Percentiles rank a stretch among this genome's conserved stretches.
phyloP scores from a whole-genome alignment of 2,329 filamentous ascomycete genomes.

The Aspergillus hortae region DNA sequence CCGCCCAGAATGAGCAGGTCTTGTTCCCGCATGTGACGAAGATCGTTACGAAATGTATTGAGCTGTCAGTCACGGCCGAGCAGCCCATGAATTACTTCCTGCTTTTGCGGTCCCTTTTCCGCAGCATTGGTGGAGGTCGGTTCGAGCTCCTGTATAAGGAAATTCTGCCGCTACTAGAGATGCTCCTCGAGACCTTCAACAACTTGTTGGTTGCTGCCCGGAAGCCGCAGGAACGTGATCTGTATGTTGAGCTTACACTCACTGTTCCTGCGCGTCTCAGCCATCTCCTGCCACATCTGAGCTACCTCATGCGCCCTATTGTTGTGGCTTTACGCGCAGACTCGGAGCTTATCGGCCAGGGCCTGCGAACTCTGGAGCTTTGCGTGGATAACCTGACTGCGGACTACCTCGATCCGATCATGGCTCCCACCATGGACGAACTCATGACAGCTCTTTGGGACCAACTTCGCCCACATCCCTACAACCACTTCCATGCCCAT shows the following conservation, averaged over 20 bases:
- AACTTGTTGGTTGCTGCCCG: conserved; percentile 86
- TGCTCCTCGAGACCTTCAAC: conserved; percentile 95
- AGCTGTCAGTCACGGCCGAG: conserved; percentile 89
- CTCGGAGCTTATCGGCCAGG: conserved; percentile 90
- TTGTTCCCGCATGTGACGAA: conserved; percentile 93
- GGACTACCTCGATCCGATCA: conserved; percentile 96
- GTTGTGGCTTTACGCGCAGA: conserved; percentile 93
- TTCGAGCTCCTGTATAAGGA: conserved; percentile 99
- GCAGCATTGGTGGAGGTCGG: conserved; percentile 93
- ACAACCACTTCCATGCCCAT: conserved; percentile 96
- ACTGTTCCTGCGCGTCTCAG: conserved; percentile 93
- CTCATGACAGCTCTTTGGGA: conserved; percentile 97
- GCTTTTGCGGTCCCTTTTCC: conserved; percentile 83
- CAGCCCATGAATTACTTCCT: conserved; percentile 99
- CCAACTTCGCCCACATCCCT: conserved; percentile 87
- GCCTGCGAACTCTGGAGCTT: conserved; percentile 85
- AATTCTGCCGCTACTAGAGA: conserved; percentile 90
- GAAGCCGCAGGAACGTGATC: conserved; percentile 83
- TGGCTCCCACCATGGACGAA: conserved; percentile 98
- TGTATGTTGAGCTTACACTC: conserved; percentile 95
- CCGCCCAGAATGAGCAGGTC: conserved; percentile 90
- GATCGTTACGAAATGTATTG: conserved; percentile 95
- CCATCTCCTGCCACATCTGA: conserved; percentile 90
- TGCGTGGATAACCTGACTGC: conserved; percentile 98
- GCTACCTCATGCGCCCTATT: conserved; percentile 92